phyloP scores from a whole-genome alignment of 805 yeast genomes.

The Starmerella stellata region DNA sequence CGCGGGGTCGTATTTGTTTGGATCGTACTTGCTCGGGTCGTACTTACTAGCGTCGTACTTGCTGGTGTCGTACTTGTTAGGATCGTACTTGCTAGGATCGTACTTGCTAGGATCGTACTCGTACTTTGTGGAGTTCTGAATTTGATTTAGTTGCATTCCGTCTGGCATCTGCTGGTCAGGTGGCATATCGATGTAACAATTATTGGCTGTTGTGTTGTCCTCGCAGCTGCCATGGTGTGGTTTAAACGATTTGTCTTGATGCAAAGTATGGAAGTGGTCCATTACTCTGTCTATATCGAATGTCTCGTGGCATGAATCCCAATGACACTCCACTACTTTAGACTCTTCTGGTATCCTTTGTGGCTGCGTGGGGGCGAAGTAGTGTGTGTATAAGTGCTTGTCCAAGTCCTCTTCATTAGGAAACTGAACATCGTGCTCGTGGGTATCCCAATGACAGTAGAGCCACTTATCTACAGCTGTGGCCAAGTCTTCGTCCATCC shows the following conservation, averaged over 20 bases:
- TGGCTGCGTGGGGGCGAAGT: constrained; percentile 1
- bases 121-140: no score
- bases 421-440: constrained; percentile 20
- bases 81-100: no score
- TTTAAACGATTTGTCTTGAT: constrained; percentile 18
- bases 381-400: constrained; percentile 17
- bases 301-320: constrained; percentile 26
- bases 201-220: neutral
- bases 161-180: no score
- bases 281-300: constrained; percentile 18
- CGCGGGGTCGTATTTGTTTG: no score
- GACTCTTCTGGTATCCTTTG: neutral
- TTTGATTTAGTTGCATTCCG: no score
- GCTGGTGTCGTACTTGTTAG: no score
- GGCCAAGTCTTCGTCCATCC: constrained; percentile 1
- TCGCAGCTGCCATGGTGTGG: constrained; percentile 15
- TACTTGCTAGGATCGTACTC: no score
- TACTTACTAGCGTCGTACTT: no score
- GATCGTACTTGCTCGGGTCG: no score
- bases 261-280: constrained; percentile 15
- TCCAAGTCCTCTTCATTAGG: constrained; percentile 19
- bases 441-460: constrained; percentile 25
- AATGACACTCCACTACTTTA: constrained; percentile 21
- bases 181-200: neutral
- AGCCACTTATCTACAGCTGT: constrained; percentile 5